Evolutionary conservation across 2,329 filamentous ascomycete species (phyloP).

Genomic region (Ceratocystis colombiana): DNA sequence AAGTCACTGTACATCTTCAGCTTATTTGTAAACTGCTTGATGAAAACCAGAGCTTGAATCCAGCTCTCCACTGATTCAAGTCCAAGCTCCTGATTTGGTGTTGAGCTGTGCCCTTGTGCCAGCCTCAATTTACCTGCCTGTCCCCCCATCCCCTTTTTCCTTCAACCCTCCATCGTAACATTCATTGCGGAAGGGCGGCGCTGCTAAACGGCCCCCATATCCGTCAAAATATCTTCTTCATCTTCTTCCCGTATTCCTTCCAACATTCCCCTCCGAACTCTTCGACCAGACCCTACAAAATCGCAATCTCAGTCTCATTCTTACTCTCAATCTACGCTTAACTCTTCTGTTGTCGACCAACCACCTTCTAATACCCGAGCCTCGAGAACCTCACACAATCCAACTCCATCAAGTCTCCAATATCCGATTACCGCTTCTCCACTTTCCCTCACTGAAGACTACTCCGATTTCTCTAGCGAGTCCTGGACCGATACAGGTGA

Average conservation of each 20-base stretch:
- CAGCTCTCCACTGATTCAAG: slow-evolving; percentile 1
- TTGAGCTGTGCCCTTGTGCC: slow-evolving; percentile 3
- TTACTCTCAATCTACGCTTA: background rate
- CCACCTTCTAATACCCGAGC: slow-evolving; percentile 33
- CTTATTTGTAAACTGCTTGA: background rate
- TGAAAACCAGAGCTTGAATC: background rate
- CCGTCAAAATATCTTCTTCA: slow-evolving; percentile 77
- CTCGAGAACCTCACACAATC: slow-evolving; percentile 29
- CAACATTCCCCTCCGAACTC: slow-evolving; percentile 77
- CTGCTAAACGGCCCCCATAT: slow-evolving; percentile 63
- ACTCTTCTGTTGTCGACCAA: slow-evolving; percentile 6
- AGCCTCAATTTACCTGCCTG: background rate
- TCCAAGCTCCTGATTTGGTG: slow-evolving; percentile 7
- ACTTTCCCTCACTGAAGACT: slow-evolving; percentile 31
- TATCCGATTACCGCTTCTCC: background rate
- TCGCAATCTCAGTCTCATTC: background rate
- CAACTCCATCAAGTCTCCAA: slow-evolving; percentile 29
- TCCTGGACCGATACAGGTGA: slow-evolving; percentile 93
- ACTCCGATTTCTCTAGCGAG: slow-evolving; percentile 51
- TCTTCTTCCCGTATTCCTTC: slow-evolving; percentile 59
- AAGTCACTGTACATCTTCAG: background rate
- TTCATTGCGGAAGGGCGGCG: slow-evolving; percentile 54
- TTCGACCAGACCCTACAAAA: slow-evolving; percentile 35
- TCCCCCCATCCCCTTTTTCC: slow-evolving; percentile 27
- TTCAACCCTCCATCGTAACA: slow-evolving; percentile 29